These are phyloP conservation scores for Pneumocystis wakefieldiae DNA, from an alignment of 1,139 yeast genomes.

Conservation along the genomic window DNA sequence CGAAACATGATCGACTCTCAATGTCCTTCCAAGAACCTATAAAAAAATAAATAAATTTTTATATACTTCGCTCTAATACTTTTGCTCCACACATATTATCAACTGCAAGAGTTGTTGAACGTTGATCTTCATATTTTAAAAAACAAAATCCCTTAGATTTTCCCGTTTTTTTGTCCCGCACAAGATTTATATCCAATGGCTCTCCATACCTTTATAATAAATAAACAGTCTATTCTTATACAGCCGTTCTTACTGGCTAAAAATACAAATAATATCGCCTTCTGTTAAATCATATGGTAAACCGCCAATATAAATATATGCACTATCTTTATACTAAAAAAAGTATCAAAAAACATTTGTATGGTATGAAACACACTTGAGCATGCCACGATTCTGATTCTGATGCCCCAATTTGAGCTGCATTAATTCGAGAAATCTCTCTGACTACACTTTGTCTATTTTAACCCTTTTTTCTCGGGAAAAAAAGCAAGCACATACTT, in stretches of 20 bases:
- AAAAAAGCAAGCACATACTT: not conserved
- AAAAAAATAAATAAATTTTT: constrained; percentile 35
- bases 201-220: constrained; percentile 33
- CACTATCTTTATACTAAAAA: not conserved
- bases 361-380: not conserved
- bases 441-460: not conserved
- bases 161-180: constrained; percentile 56
- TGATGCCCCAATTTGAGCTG: constrained; percentile 7
- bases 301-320: constrained; percentile 42
- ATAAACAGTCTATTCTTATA: not conserved
- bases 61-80: not conserved
- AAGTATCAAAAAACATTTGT: not conserved
- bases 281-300: constrained; percentile 51
- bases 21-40: constrained; percentile 38
- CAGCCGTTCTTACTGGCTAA: constrained; percentile 47
- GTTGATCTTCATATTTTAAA: constrained; percentile 66
- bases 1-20: constrained; percentile 61
- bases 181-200: constrained; percentile 61
- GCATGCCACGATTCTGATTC: constrained; percentile 13
- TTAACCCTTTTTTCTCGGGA: not conserved
- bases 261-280: constrained; percentile 59
- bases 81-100: constrained; percentile 37
- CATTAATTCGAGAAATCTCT: constrained; percentile 3
- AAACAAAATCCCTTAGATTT: constrained; percentile 66
- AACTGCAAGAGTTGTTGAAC: constrained; percentile 70